Evolutionary conservation across 2,329 filamentous ascomycete genomes (phyloP), one percentile per base, ranked within the genome.

Genomic region (Fusarium sp.): DNA sequence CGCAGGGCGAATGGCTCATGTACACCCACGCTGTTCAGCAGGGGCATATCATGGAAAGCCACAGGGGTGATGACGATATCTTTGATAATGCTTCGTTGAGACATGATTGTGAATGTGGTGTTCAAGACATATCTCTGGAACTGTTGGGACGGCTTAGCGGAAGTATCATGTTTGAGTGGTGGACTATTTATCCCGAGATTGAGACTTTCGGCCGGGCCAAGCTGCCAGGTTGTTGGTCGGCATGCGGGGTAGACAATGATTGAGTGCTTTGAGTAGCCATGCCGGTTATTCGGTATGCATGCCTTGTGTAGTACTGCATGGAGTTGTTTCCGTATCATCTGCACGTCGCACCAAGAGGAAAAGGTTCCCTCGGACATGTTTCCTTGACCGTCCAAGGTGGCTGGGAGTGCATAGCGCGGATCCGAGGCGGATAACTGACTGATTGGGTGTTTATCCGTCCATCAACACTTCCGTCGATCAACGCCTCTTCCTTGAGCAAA

Each of bases 41-140:
- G 67, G 18, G 80, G 80, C 78, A 82, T 81, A 53, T 80, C 80
- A 71, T 80, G 80, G 55, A 82, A 81, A 25, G 80, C 80, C 71
- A 82, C 79, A 0, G 79, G 79, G 4, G 79, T 82, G 65, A 81
- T 80, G 43, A 78, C 41, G 36, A 82, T 74, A 21, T 81, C 74
- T 70, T 72, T 74, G 56, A 81, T 81, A n/a, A 70, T 43, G 7
- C 63, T 70, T 18, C 56, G 60, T 51, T 46, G 65, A 61, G 74
- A 50, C 76, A 78, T 78, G 53, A 50, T 67, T 66, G 13, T 78
- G 53, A 50, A 66, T 66, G 13, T 31, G 39, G 5, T 29, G 36
- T 52, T 36, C 3, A n/a, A 31, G 23, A 6, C 13, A 29, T 25
- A 20, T 37, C 27, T 25, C n/a, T 36, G 36, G 10, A 25, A 23